These are phyloP conservation scores for Teratosphaeriaceae sp. DNA, from an alignment of 2,329 filamentous ascomycete species.

Conservation along the genomic window DNA sequence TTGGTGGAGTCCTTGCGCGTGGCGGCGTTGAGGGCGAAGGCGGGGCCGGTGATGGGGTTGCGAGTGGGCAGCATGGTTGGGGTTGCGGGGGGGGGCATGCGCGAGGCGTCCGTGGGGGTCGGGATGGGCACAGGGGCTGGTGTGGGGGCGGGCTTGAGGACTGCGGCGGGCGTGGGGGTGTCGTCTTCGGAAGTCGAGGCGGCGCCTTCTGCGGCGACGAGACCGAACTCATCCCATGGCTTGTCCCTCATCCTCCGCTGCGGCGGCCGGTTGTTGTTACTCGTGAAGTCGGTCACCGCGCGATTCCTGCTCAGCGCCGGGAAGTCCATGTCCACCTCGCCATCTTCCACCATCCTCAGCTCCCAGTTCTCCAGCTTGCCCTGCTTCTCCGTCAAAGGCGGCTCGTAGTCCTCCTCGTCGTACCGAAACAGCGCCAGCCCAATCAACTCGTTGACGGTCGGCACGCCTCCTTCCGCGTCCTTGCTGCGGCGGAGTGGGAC, in stretches of 20 bases:
- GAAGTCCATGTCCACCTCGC: slow-evolving; percentile 80
- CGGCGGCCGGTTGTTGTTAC: slow-evolving; percentile 64
- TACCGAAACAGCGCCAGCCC: slow-evolving; percentile 73
- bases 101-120: slow-evolving; percentile 12
- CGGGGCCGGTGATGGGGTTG: slow-evolving; percentile 46
- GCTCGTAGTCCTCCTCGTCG: slow-evolving; percentile 67
- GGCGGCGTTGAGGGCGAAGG: slow-evolving; percentile 36
- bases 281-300: slow-evolving; percentile 69
- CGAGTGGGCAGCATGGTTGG: slow-evolving; percentile 35
- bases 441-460: slow-evolving; percentile 71
- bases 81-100: slow-evolving; percentile 17
- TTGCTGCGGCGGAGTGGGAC: slow-evolving; percentile 64
- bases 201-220: slow-evolving; percentile 63
- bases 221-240: slow-evolving; percentile 74
- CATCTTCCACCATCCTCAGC: slow-evolving; percentile 75
- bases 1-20: slow-evolving; percentile 39
- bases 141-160: slow-evolving; percentile 26
- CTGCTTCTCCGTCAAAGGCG: slow-evolving; percentile 57
- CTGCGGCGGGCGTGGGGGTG: slow-evolving; percentile 19
- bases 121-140: slow-evolving; percentile 28
- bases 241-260: slow-evolving; percentile 63
- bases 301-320: slow-evolving; percentile 69
- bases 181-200: slow-evolving; percentile 62
- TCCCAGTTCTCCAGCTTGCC: slow-evolving; percentile 77
- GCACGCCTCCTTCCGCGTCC: slow-evolving; percentile 60